A percentile compares a stretch with the other conserved stretches of the same genome.
These are phyloP conservation scores for Asterophora lycoperdoides DNA, from an alignment of 768 basidiomycete genomes.

Conservation along the genomic window DNA sequence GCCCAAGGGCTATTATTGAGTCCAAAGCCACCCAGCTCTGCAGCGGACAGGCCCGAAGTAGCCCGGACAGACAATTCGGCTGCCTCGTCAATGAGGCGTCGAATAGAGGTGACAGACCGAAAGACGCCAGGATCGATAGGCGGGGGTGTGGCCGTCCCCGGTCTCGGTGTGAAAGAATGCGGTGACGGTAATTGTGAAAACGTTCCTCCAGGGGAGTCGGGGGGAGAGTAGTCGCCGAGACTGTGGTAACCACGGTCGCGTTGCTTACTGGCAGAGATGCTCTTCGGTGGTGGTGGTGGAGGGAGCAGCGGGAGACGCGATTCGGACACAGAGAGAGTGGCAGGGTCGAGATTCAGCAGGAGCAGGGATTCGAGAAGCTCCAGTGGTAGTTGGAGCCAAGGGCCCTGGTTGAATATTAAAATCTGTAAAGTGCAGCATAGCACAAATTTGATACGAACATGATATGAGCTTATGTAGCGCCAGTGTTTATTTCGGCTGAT, in stretches of 20 bases:
- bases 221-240: slow-evolving; percentile 40
- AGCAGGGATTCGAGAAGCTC: slow-evolving; percentile 83
- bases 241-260: slow-evolving; percentile 45
- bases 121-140: slow-evolving; percentile 91
- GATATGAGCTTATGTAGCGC: slow-evolving; percentile 90
- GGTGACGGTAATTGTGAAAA: slow-evolving; percentile 37
- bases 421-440: not conserved
- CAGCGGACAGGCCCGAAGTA: slow-evolving; percentile 75
- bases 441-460: slow-evolving; percentile 47
- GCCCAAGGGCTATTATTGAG: slow-evolving; percentile 53
- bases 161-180: slow-evolving; percentile 46
- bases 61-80: slow-evolving; percentile 86
- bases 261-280: slow-evolving; percentile 26
- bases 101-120: slow-evolving; percentile 66
- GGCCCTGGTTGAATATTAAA: slow-evolving; percentile 53
- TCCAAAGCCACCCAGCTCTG: slow-evolving; percentile 48
- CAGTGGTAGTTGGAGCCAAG: slow-evolving; percentile 86
- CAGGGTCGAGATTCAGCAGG: slow-evolving; percentile 72
- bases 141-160: slow-evolving; percentile 71
- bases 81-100: slow-evolving; percentile 84
- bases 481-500: slow-evolving; percentile 94
- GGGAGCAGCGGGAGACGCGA: slow-evolving; percentile 34
- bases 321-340: slow-evolving; percentile 49
- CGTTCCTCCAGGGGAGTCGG: slow-evolving; percentile 38
- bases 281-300: slow-evolving; percentile 23